phyloP scores from a whole-genome alignment of 2,329 filamentous ascomycete genomes.

The Colletotrichum horii region DNA sequence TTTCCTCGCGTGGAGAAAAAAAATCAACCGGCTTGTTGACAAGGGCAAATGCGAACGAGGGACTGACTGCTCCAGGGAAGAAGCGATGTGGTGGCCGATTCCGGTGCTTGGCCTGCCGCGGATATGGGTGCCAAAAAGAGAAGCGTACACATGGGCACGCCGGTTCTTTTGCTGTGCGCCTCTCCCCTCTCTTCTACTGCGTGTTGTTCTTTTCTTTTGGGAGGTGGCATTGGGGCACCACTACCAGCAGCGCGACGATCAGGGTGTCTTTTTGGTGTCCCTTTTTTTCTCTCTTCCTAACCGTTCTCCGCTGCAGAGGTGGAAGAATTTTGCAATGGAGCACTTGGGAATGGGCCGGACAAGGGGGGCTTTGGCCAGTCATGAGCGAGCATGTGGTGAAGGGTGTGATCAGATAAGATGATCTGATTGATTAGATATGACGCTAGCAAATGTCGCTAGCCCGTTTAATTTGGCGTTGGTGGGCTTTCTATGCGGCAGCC shows the following conservation, averaged over 20 bases:
- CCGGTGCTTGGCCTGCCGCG: not conserved
- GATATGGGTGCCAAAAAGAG: not conserved
- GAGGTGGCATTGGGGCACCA: not conserved
- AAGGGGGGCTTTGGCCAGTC: constrained; percentile 9
- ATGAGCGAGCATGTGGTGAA: not conserved
- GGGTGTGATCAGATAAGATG: constrained; percentile 21
- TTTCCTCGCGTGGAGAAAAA: not conserved
- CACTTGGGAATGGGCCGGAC: not conserved
- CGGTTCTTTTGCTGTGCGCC: not conserved
- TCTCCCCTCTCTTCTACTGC: not conserved
- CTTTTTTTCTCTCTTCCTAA: not conserved
- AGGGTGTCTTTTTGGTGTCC: not conserved
- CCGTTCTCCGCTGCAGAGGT: not conserved
- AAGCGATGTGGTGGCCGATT: constrained; percentile 1
- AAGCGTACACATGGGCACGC: not conserved
- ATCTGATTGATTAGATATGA: constrained; percentile 22
- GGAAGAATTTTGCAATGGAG: constrained; percentile 18
- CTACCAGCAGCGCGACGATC: not conserved
- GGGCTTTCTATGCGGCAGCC: not conserved
- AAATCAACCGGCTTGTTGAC: not conserved
- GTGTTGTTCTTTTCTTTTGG: not conserved
- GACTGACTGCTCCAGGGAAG: not conserved
- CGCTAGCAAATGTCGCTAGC: constrained; percentile 13
- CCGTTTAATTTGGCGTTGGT: not conserved
- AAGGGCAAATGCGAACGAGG: not conserved